phyloP scores from a whole-genome alignment of 2,329 filamentous ascomycete genomes.

The Cercospora beticola region DNA sequence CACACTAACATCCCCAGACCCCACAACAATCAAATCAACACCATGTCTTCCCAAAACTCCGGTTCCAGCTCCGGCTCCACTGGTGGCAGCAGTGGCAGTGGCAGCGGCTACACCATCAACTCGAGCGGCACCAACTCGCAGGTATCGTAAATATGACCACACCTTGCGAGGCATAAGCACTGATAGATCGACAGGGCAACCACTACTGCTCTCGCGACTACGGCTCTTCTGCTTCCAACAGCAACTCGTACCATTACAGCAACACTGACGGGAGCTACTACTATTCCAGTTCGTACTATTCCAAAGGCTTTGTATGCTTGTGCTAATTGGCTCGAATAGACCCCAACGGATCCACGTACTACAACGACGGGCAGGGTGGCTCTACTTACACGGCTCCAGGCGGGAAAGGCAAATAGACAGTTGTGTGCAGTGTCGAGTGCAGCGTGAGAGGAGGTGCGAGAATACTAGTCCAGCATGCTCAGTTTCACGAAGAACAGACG shows the following conservation, averaged over 20 bases:
- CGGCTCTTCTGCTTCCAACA: conserved; percentile 55
- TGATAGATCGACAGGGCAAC: conserved; percentile 56
- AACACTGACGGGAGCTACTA: conserved; percentile 60
- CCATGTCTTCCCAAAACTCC: conserved; percentile 18
- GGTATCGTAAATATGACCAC: conserved; percentile 42
- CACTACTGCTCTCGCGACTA: conserved; percentile 67
- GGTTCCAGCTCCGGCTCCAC: conserved; percentile 6
- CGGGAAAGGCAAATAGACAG: conserved; percentile 21
- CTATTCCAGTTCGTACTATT: conserved; percentile 65
- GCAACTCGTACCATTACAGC: conserved; percentile 67
- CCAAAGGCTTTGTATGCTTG: background rate
- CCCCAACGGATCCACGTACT: conserved; percentile 63
- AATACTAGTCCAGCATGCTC: background rate
- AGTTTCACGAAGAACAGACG: background rate
- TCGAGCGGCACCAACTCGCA: conserved; percentile 61
- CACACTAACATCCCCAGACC: background rate
- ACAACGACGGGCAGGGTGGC: conserved; percentile 60
- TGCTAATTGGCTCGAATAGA: background rate
- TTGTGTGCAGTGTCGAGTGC: background rate
- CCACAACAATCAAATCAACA: background rate
- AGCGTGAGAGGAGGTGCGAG: background rate
- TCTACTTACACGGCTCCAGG: conserved; percentile 61
- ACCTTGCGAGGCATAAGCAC: background rate
- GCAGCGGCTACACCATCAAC: conserved; percentile 49
- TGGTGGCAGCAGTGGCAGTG: conserved; percentile 26